Conservation (phyloP, 1,139 yeast species). For the Hansenula sp. region DNA sequence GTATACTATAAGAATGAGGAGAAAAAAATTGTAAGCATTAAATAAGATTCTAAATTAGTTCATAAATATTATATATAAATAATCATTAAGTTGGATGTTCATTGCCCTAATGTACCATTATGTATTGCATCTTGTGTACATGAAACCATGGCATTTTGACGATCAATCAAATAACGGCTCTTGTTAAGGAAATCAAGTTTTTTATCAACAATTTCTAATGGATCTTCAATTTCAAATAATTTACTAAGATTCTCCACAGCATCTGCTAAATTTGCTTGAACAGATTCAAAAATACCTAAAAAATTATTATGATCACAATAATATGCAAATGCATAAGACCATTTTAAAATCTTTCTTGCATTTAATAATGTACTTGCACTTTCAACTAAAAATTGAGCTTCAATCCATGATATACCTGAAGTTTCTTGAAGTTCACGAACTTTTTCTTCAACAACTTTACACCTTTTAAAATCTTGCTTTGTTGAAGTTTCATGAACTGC, state of each 20-base stretch:
- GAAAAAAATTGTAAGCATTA: too few species aligned
- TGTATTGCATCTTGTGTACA: conserved; percentile 24
- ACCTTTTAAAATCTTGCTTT: conserved; percentile 63
- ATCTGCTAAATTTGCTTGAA: conserved; percentile 64
- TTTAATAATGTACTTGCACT: conserved; percentile 60
- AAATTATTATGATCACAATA: conserved; percentile 50
- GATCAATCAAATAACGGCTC: conserved; percentile 39
- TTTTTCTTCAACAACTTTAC: conserved; percentile 56
- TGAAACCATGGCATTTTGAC: conserved; percentile 47
- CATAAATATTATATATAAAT: too few species aligned
- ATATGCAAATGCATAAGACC: conserved; percentile 87
- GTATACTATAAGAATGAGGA: too few species aligned
- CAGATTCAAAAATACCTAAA: conserved; percentile 63
- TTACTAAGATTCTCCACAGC: conserved; percentile 80
- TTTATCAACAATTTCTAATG: conserved; percentile 42
- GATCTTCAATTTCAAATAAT: conserved; percentile 57
- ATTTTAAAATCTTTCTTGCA: conserved; percentile 76
- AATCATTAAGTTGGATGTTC: not conserved
- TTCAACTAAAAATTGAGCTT: conserved; percentile 77
- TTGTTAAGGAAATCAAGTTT: conserved; percentile 48
- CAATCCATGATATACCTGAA: conserved; percentile 78
- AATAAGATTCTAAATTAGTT: too few species aligned
- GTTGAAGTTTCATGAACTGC: conserved; percentile 77
- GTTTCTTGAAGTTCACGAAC: conserved; percentile 64
- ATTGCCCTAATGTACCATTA: conserved; percentile 5